Conservation (phyloP, 2,329 filamentous ascomycete species). For the Pyricularia pennisetigena region DNA sequence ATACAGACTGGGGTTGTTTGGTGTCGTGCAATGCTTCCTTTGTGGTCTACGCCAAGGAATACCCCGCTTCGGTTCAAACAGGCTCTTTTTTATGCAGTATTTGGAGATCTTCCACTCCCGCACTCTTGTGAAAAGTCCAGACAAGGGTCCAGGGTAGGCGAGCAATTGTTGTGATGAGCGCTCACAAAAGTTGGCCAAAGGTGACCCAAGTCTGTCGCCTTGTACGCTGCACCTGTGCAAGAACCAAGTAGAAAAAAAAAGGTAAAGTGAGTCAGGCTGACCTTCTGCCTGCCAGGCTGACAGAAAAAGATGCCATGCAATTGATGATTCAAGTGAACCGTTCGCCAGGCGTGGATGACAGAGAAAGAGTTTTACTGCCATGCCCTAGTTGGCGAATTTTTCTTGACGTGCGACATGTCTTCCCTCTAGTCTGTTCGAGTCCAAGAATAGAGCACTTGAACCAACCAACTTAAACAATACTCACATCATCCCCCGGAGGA, state of each 20-base stretch:
- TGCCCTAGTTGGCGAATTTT: background rate
- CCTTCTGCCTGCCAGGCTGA: background rate
- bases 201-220: background rate
- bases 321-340: background rate
- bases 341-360: background rate
- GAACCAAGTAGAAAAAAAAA: background rate
- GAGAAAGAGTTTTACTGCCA: background rate
- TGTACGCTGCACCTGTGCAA: background rate
- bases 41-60: background rate
- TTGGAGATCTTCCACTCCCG: background rate
- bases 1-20: background rate
- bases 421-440: background rate
- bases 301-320: background rate
- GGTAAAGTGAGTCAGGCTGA: background rate
- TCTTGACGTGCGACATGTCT: background rate
- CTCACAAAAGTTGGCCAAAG: background rate
- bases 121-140: no score
- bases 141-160: background rate
- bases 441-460: background rate
- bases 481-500: background rate
- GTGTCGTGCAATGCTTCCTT: background rate
- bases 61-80: background rate
- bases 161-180: background rate
- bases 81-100: background rate
- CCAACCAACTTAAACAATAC: background rate